phyloP scores from a whole-genome alignment of 1,284 basidiomycete genomes.

The Sphaerobolus stellatus region DNA sequence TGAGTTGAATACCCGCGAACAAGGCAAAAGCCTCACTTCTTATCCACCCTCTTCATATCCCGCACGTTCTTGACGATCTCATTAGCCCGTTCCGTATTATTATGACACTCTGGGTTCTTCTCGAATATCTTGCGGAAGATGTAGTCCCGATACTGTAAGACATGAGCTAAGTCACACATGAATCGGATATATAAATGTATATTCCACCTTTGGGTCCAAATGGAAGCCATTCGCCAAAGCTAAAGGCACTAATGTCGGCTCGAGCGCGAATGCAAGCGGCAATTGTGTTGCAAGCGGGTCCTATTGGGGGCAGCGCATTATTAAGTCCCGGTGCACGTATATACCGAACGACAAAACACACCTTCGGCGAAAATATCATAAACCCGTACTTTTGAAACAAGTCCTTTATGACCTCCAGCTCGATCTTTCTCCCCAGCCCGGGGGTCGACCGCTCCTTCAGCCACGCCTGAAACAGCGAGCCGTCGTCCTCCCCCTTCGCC shows the following conservation, averaged over 20 bases:
- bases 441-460: conserved; percentile 66
- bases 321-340: conserved; percentile 13
- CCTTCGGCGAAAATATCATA: conserved; percentile 71
- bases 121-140: conserved; percentile 82
- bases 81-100: conserved; percentile 46
- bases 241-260: conserved; percentile 68
- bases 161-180: conserved; percentile 6
- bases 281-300: conserved; percentile 75
- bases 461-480: conserved; percentile 58
- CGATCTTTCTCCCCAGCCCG: conserved; percentile 49
- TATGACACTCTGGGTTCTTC: conserved; percentile 27
- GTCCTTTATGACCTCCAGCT: conserved; percentile 61
- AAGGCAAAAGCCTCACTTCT: conserved; percentile 44
- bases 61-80: conserved; percentile 67
- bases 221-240: conserved; percentile 69
- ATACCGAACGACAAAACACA: conserved; percentile 28
- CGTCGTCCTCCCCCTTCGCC: conserved; percentile 72
- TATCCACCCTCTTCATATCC: conserved; percentile 64
- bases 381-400: conserved; percentile 74
- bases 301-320: conserved; percentile 32
- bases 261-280: conserved; percentile 69
- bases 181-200: conserved; percentile 7
- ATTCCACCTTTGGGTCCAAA: conserved; percentile 67
- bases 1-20: neutral
- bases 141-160: conserved; percentile 67